These are phyloP conservation scores for Pyrrhoderma lamaoense DNA, from an alignment of 1,284 basidiomycete genomes.

Conservation along the genomic window DNA sequence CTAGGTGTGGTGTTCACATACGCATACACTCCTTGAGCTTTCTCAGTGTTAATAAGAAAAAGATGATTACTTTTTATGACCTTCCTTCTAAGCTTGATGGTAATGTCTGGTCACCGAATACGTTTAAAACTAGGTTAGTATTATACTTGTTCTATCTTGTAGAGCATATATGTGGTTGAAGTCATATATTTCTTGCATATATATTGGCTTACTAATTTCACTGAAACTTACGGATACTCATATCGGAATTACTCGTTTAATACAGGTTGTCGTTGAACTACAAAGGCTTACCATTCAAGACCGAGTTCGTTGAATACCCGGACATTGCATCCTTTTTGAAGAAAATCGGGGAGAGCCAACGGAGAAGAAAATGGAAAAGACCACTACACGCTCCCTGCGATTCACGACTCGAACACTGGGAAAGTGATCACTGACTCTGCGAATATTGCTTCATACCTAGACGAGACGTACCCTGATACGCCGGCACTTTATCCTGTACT, in stretches of 20 bases:
- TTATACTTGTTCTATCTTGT: no score
- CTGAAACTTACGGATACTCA: not conserved
- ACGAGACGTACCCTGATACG: slow-evolving; percentile 21
- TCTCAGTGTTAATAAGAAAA: not conserved
- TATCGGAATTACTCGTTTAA: no score
- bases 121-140: slow-evolving; percentile 20
- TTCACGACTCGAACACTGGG: slow-evolving; percentile 19
- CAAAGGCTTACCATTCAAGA: slow-evolving; percentile 18
- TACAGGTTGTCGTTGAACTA: slow-evolving; percentile 11
- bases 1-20: not conserved
- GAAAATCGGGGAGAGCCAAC: slow-evolving; percentile 17
- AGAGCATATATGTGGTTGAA: no score
- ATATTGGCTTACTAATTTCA: no score
- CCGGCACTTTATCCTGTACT: slow-evolving; percentile 16
- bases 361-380: slow-evolving; percentile 17
- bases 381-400: slow-evolving; percentile 24
- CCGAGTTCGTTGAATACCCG: slow-evolving; percentile 21
- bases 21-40: not conserved
- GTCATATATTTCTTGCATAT: no score
- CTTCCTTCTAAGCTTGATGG: slow-evolving; percentile 13
- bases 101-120: slow-evolving; percentile 20
- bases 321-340: slow-evolving; percentile 20
- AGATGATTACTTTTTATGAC: slow-evolving; percentile 14
- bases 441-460: slow-evolving; percentile 23
- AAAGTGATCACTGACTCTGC: slow-evolving; percentile 20